phyloP scores from a whole-genome alignment of 73 alveolate genomes.

The Strombidium stylifer region DNA sequence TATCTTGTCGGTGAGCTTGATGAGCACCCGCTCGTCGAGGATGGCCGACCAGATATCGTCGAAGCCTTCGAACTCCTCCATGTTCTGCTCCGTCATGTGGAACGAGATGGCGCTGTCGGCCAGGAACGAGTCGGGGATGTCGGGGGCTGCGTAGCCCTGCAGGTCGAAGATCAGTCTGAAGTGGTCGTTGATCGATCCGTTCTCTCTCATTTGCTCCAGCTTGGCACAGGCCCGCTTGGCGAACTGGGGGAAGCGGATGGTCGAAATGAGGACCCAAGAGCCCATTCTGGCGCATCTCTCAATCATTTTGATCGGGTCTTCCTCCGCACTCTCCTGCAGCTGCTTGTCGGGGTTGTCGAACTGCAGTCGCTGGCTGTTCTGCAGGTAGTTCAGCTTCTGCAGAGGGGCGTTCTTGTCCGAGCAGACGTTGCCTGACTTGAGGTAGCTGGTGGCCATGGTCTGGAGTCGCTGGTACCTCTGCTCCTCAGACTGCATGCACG shows the following conservation, averaged over 20 bases:
- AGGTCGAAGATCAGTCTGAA: slow-evolving; percentile 60
- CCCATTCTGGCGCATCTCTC: slow-evolving; percentile 53
- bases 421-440: no score
- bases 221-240: slow-evolving; percentile 21
- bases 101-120: slow-evolving; percentile 37
- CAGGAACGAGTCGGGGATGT: slow-evolving; percentile 52
- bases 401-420: background rate
- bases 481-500: no score
- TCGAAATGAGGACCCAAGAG: slow-evolving; percentile 57
- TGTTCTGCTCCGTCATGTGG: slow-evolving; percentile 35
- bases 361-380: background rate
- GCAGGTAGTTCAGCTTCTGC: background rate
- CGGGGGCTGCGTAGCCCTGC: slow-evolving; percentile 39
- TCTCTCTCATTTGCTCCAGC: slow-evolving; percentile 13
- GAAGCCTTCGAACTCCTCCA: slow-evolving; percentile 63
- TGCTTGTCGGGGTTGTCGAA: no score
- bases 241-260: slow-evolving; percentile 49
- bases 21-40: slow-evolving; percentile 35
- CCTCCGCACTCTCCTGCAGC: no score
- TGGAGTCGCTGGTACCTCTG: no score
- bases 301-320: slow-evolving; percentile 31
- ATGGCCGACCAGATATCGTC: slow-evolving; percentile 65
- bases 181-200: slow-evolving; percentile 22
- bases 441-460: no score
- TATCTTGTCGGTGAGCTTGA: slow-evolving; percentile 9